These are phyloP conservation scores for Suillus variegatus DNA, from an alignment of 768 basidiomycete genomes.

Conservation along the genomic window DNA sequence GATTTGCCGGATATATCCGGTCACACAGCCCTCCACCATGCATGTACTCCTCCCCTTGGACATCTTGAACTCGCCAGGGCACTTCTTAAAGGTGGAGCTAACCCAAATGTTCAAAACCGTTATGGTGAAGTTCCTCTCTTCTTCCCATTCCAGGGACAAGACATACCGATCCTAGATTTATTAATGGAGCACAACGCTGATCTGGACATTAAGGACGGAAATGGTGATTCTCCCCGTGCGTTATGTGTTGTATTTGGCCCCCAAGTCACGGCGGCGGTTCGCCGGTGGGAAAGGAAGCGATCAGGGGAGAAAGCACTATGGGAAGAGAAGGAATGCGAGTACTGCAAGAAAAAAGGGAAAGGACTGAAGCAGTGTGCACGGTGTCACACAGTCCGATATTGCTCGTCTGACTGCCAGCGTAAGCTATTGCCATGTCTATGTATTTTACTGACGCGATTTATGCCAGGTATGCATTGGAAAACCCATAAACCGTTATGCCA, in stretches of 20 bases:
- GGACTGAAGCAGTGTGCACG: slow-evolving; percentile 43
- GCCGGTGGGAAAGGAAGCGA: slow-evolving; percentile 49
- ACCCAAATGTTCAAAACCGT: slow-evolving; percentile 49
- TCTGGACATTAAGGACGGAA: slow-evolving; percentile 39
- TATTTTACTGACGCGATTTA: background rate
- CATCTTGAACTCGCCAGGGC: slow-evolving; percentile 35
- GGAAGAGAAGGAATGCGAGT: slow-evolving; percentile 46
- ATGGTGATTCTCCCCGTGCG: slow-evolving; percentile 36
- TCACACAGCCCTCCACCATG: slow-evolving; percentile 52
- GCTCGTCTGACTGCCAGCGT: slow-evolving; percentile 58
- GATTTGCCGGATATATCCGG: slow-evolving; percentile 48
- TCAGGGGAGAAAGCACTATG: slow-evolving; percentile 42
- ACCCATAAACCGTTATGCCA: slow-evolving; percentile 48
- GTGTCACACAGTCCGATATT: slow-evolving; percentile 52
- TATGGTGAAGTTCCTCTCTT: slow-evolving; percentile 48
- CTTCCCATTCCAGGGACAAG: slow-evolving; percentile 35
- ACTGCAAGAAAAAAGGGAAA: slow-evolving; percentile 31
- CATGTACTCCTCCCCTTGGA: slow-evolving; percentile 30
- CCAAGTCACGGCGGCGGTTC: slow-evolving; percentile 42
- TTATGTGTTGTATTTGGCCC: slow-evolving; percentile 41
- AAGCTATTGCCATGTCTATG: slow-evolving; percentile 14
- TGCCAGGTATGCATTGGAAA: slow-evolving; percentile 49
- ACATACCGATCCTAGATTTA: slow-evolving; percentile 38
- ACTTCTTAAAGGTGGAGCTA: slow-evolving; percentile 48
- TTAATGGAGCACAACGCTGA: slow-evolving; percentile 53